These are phyloP conservation scores for Fusarium humuli DNA, from an alignment of 2,329 filamentous ascomycete genomes.

Conservation along the genomic window DNA sequence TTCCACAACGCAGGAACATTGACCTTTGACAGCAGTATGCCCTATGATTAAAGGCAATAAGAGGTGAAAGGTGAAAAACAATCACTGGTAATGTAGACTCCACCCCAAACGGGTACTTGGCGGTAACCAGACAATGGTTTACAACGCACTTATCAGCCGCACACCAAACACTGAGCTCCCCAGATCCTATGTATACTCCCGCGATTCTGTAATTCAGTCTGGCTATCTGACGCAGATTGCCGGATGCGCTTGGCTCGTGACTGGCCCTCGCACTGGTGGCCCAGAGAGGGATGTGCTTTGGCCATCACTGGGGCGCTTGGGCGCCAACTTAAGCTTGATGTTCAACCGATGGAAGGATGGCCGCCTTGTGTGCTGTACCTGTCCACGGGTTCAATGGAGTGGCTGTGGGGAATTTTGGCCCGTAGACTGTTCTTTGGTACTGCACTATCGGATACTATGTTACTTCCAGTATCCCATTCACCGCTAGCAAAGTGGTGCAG, in stretches of 20 bases:
- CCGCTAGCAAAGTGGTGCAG: constrained; percentile 16
- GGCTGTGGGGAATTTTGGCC: not conserved
- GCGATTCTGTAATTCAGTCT: constrained; percentile 9
- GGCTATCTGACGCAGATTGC: constrained; percentile 12
- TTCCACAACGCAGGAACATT: constrained; percentile 1
- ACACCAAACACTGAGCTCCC: not conserved
- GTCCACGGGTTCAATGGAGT: not conserved
- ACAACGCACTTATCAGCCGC: constrained; percentile 3
- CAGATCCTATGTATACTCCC: not conserved
- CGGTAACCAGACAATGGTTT: not conserved
- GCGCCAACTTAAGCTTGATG: constrained; percentile 11
- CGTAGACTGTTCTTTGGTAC: not conserved
- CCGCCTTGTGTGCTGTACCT: not conserved
- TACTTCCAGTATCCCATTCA: constrained; percentile 13
- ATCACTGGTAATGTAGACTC: not conserved
- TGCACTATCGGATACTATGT: not conserved
- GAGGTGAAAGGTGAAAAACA: not conserved
- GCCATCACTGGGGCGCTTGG: not conserved
- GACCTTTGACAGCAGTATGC: not conserved
- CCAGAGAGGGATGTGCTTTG: constrained; percentile 13
- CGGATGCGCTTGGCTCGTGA: constrained; percentile 11
- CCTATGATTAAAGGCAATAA: constrained; percentile 2
- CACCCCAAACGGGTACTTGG: not conserved
- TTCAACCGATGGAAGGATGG: not conserved
- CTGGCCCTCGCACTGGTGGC: constrained; percentile 28